These are phyloP conservation scores for Fusarium sublunatum DNA, from an alignment of 2,329 filamentous ascomycete species.

Conservation along the genomic window DNA sequence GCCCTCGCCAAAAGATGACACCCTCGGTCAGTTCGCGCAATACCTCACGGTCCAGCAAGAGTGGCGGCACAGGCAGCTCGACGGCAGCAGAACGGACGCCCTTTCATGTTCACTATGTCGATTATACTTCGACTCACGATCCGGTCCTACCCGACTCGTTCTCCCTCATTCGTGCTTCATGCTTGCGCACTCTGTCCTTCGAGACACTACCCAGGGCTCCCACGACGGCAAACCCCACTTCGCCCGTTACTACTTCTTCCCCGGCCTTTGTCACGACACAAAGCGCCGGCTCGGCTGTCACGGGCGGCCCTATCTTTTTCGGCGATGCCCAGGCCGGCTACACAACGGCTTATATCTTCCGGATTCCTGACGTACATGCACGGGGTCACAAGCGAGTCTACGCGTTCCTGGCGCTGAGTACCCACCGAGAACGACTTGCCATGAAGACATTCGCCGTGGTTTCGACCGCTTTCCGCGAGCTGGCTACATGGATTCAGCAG, in stretches of 20 bases:
- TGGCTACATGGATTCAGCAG: constrained; percentile 73
- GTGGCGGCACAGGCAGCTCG: constrained; percentile 58
- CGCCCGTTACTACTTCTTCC: constrained; percentile 52
- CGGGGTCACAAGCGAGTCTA: constrained; percentile 76
- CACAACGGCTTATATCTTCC: constrained; percentile 77
- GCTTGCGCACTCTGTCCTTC: constrained; percentile 73
- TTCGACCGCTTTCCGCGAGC: constrained; percentile 70
- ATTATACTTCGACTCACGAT: constrained; percentile 76
- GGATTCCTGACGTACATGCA: constrained; percentile 74
- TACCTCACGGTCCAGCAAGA: constrained; percentile 65
- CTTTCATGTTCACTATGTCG: constrained; percentile 72
- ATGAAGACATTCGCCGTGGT: constrained; percentile 75
- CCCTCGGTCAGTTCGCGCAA: constrained; percentile 57
- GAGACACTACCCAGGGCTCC: constrained; percentile 72
- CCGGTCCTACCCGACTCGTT: constrained; percentile 71
- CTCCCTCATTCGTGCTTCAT: constrained; percentile 74
- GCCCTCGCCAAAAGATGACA: constrained; percentile 56
- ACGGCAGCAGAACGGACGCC: constrained; percentile 59
- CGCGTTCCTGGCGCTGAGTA: constrained; percentile 73
- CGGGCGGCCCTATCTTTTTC: constrained; percentile 75
- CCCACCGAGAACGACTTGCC: constrained; percentile 71
- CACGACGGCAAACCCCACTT: constrained; percentile 55
- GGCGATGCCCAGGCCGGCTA: constrained; percentile 73
- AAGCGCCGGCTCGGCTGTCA: constrained; percentile 64
- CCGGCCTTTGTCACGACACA: constrained; percentile 67